A percentile compares a stretch with the other conserved stretches of the same genome.
phyloP scores from a whole-genome alignment of 371 early-diverging fungal species.

The Batkoa obscura region DNA sequence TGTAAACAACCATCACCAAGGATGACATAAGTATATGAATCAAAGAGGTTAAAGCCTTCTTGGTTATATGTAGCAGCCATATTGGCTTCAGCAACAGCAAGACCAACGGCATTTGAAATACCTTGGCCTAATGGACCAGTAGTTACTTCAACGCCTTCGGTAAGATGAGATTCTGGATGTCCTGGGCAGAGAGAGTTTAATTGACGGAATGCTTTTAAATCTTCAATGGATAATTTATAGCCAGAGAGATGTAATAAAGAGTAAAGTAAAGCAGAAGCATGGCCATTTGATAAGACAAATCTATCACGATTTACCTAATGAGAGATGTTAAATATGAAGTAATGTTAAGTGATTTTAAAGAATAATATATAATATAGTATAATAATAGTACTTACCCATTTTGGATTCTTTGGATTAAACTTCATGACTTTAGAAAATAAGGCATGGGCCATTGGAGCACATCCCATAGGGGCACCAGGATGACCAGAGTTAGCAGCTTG shows the following conservation, averaged over 20 bases:
- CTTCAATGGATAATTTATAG: conserved; percentile 72
- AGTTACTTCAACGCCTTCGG: conserved; percentile 88
- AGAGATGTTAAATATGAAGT: neutral
- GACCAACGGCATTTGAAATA: conserved; percentile 88
- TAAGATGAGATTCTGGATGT: conserved; percentile 76
- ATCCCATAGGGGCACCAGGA: conserved; percentile 96
- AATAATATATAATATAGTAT: neutral
- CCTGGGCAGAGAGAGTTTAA: conserved; percentile 77
- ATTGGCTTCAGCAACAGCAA: conserved; percentile 81
- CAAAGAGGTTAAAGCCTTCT: conserved; percentile 58
- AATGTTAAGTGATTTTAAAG: neutral
- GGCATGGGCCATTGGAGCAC: conserved; percentile 91
- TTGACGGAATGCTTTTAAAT: conserved; percentile 88
- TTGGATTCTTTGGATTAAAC: conserved; percentile 66
- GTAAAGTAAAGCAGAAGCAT: conserved; percentile 93
- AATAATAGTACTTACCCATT: conserved; percentile 35
- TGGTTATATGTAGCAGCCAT: conserved; percentile 79
- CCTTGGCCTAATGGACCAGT: conserved; percentile 99
- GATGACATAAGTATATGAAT: conserved; percentile 73
- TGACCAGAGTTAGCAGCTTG: conserved; percentile 95
- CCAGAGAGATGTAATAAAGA: conserved; percentile 78
- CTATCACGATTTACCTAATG: conserved; percentile 74
- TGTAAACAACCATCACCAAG: conserved; percentile 98
- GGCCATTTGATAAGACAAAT: conserved; percentile 98
- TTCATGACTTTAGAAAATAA: conserved; percentile 73